Evolutionary conservation across 345 rosid species (phyloP).

Genomic region (Dimocarpus longan): DNA sequence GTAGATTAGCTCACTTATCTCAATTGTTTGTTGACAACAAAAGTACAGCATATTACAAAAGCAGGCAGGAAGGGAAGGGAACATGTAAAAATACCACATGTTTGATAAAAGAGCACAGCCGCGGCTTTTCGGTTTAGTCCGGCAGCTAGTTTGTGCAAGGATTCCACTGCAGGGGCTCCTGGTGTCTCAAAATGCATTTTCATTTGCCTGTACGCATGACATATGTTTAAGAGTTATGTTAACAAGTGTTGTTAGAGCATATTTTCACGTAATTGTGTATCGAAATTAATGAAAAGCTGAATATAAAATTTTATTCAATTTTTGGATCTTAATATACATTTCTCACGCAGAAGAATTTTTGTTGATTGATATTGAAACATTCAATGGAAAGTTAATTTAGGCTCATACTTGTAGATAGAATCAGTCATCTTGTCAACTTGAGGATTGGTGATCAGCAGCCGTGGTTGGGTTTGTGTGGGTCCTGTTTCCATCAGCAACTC

Average conservation of each 20-base stretch:
- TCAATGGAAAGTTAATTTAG: neutral
- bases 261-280: too few relatives aligned
- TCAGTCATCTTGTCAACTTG: conserved; percentile 67
- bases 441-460: conserved; percentile 33
- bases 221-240: neutral
- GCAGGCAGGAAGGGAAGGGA: neutral
- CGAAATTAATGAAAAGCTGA: too few relatives aligned
- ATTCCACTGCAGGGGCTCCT: conserved; percentile 68
- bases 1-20: conserved; percentile 3
- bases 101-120: conserved; percentile 81
- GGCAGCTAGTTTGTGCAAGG: conserved; percentile 59
- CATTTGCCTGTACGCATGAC: conserved; percentile 57
- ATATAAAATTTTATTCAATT: too few relatives aligned
- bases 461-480: conserved; percentile 69
- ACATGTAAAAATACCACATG: conserved; percentile 56
- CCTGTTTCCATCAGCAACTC: conserved; percentile 77
- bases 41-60: neutral
- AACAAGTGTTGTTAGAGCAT: neutral
- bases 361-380: neutral
- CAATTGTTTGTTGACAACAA: neutral
- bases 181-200: conserved; percentile 79
- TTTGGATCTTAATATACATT: neutral
- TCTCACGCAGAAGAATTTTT: neutral
- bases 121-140: conserved; percentile 80
- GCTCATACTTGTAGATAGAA: conserved; percentile 57